Conservation (phyloP, 495 filamentous ascomycete species). For the Aspergillus ostianus region DNA sequence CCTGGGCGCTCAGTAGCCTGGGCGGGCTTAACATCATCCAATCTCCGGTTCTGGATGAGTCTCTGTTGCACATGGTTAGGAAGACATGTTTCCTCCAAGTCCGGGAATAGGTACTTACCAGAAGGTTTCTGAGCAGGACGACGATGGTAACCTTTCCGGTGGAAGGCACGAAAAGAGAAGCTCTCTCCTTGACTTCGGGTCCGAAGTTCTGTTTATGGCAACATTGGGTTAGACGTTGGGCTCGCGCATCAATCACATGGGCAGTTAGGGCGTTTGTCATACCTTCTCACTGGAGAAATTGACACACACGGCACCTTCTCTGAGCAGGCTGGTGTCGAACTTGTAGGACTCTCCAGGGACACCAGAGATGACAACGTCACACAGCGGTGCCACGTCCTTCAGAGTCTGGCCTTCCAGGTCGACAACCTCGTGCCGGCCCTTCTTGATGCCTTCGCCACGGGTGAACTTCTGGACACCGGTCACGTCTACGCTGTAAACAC, state of each 20-base stretch:
- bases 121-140: constrained; percentile 80
- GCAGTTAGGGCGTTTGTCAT: constrained; percentile 7
- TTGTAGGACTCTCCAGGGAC: constrained; percentile 87
- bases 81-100: background rate
- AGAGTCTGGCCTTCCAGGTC: constrained; percentile 73
- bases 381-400: constrained; percentile 76
- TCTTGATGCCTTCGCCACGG: constrained; percentile 78
- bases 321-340: constrained; percentile 75
- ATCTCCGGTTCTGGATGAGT: constrained; percentile 50
- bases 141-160: constrained; percentile 98
- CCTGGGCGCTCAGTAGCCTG: constrained; percentile 45
- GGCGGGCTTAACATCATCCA: constrained; percentile 45
- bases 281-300: constrained; percentile 95
- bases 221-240: background rate
- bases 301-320: constrained; percentile 90
- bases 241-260: background rate
- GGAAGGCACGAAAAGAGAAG: constrained; percentile 94
- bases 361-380: constrained; percentile 91
- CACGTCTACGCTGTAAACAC: constrained; percentile 91
- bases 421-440: constrained; percentile 76
- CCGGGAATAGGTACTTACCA: constrained; percentile 54
- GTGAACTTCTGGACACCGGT: constrained; percentile 91
- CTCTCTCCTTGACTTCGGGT: constrained; percentile 83
- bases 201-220: constrained; percentile 70
- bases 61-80: constrained; percentile 30